Percentiles rank a stretch among this genome's conserved stretches.
Evolutionary conservation across 1,139 yeast genomes (phyloP).

Genomic region (Chernovozyma aurita): DNA sequence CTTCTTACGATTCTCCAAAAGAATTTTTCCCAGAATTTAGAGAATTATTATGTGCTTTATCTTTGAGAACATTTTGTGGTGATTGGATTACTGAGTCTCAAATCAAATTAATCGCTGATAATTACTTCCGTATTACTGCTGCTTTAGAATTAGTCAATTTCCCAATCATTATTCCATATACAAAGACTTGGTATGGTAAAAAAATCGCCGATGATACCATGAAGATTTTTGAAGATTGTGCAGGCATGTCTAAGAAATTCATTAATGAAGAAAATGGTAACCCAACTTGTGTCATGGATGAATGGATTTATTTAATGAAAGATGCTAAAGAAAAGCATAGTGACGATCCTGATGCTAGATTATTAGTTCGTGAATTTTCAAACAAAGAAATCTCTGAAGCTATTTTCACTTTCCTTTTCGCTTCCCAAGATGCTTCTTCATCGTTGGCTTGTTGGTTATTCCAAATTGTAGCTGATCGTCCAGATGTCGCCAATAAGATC

Average conservation of each 20-base stretch:
- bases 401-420: constrained; percentile 91
- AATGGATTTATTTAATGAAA: constrained; percentile 85
- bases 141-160: constrained; percentile 96
- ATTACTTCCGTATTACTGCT: constrained; percentile 85
- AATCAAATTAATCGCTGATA: constrained; percentile 81
- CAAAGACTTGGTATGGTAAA: constrained; percentile 98
- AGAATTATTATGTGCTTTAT: constrained; percentile 91
- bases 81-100: constrained; percentile 89
- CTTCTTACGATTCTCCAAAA: constrained; percentile 55
- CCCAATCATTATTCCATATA: constrained; percentile 92
- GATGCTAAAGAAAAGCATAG: constrained; percentile 58
- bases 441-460: constrained; percentile 98
- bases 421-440: constrained; percentile 96
- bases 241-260: constrained; percentile 76
- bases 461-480: constrained; percentile 93
- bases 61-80: constrained; percentile 93
- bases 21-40: constrained; percentile 90
- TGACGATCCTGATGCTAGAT: constrained; percentile 45
- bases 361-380: constrained; percentile 75
- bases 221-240: constrained; percentile 85
- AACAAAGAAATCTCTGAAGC: constrained; percentile 94
- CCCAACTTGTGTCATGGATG: constrained; percentile 89
- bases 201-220: constrained; percentile 89
- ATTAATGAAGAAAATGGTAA: constrained; percentile 69
- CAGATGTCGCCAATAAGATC: constrained; percentile 77